Conservation (phyloP, 106 monocot genomes). For the Alisma plantagoaquatica region DNA sequence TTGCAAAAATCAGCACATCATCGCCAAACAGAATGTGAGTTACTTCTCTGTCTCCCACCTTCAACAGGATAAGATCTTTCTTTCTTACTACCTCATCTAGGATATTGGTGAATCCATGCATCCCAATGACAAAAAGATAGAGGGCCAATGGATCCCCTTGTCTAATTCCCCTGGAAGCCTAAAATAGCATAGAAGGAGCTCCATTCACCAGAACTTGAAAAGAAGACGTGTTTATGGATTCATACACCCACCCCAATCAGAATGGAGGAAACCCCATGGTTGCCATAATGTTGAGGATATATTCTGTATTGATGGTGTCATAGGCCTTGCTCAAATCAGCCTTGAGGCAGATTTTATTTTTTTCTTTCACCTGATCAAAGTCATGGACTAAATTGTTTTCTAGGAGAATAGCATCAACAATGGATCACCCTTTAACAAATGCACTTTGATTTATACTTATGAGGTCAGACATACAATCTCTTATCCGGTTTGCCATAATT, state of each 20-base stretch:
- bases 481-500: background rate
- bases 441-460: background rate
- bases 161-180: background rate
- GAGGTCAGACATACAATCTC: background rate
- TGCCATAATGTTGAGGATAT: background rate
- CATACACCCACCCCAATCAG: background rate
- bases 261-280: background rate
- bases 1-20: background rate
- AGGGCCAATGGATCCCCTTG: background rate
- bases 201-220: background rate
- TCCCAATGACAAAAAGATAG: background rate
- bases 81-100: background rate
- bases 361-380: background rate
- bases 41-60: background rate
- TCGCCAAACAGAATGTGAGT: background rate
- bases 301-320: background rate
- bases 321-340: background rate
- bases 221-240: background rate
- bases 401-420: background rate
- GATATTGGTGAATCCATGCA: background rate
- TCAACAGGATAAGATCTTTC: background rate
- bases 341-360: background rate
- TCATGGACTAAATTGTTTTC: background rate
- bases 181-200: background rate
- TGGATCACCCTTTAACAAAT: background rate